These are phyloP conservation scores for Linnemannia elongata DNA, from an alignment of 192 early-diverging fungal genomes.

Conservation along the genomic window DNA sequence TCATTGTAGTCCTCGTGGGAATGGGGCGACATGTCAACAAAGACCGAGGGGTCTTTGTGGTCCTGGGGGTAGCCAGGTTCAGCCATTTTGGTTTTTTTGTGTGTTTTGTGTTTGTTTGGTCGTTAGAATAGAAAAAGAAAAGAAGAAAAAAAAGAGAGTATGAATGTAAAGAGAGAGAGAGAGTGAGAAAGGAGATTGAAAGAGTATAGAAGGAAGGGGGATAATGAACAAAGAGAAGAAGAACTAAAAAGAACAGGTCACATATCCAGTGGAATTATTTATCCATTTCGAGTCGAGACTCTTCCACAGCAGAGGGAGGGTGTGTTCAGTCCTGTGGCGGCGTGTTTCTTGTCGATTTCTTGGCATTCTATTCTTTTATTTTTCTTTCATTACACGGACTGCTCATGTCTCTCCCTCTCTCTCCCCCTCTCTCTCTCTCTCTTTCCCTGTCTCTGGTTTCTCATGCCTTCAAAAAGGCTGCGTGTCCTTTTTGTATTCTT, in stretches of 20 bases:
- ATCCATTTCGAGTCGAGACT: neutral
- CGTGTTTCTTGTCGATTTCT: neutral
- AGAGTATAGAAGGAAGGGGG: neutral
- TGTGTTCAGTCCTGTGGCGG: too few species aligned
- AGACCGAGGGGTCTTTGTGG: constrained; percentile 27
- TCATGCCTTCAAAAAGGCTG: neutral
- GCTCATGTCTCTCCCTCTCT: too few species aligned
- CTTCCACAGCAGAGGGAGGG: neutral
- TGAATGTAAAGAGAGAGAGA: too few species aligned
- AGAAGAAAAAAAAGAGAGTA: neutral
- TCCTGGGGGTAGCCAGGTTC: constrained; percentile 34
- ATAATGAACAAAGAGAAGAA: neutral
- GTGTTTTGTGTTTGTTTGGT: neutral
- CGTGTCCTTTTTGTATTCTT: neutral
- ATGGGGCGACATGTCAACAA: constrained; percentile 24
- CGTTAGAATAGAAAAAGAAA: neutral
- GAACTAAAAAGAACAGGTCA: neutral
- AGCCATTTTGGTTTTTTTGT: constrained; percentile 25
- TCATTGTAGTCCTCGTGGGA: neutral
- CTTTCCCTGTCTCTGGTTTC: too few species aligned
- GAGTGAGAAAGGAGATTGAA: too few species aligned
- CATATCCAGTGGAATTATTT: neutral
- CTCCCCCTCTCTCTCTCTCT: too few species aligned
- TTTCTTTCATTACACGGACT: too few species aligned
- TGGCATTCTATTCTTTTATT: neutral